Conservation (phyloP, 768 basidiomycete genomes). For the Serendipita vermifera region DNA sequence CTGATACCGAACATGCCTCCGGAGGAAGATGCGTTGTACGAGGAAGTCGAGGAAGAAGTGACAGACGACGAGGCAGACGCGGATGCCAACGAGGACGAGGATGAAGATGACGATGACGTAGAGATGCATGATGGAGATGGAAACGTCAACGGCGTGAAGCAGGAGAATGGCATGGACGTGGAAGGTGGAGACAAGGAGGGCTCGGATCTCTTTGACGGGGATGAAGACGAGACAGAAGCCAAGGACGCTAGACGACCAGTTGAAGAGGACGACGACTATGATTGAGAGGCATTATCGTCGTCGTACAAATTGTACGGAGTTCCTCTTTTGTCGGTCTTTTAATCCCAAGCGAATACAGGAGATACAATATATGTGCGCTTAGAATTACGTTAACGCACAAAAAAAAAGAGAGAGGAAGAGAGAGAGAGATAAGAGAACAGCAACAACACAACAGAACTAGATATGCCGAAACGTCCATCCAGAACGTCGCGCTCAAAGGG, state of each 20-base stretch:
- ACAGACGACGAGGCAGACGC: constrained; percentile 61
- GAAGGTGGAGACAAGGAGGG: constrained; percentile 68
- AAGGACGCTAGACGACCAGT: constrained; percentile 51
- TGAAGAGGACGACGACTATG: constrained; percentile 80
- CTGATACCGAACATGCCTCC: constrained; percentile 76
- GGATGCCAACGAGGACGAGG: constrained; percentile 36
- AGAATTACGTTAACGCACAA: too few relatives aligned
- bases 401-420: too few relatives aligned
- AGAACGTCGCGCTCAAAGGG: too few relatives aligned
- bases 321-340: too few relatives aligned
- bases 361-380: too few relatives aligned
- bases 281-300: constrained; percentile 30
- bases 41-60: constrained; percentile 63
- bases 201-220: constrained; percentile 48
- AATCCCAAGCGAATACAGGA: too few relatives aligned
- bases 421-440: too few relatives aligned
- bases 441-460: too few relatives aligned
- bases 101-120: constrained; percentile 58
- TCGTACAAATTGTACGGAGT: too few relatives aligned
- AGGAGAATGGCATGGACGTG: constrained; percentile 56
- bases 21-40: constrained; percentile 58
- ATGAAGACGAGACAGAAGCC: constrained; percentile 56
- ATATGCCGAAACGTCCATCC: too few relatives aligned
- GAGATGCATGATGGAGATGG: constrained; percentile 22
- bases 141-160: constrained; percentile 21